A percentile compares a stretch with the other conserved stretches of the same genome.
These are phyloP conservation scores for Fusarium subglutinans DNA, from an alignment of 2,329 filamentous ascomycete species.

Conservation along the genomic window DNA sequence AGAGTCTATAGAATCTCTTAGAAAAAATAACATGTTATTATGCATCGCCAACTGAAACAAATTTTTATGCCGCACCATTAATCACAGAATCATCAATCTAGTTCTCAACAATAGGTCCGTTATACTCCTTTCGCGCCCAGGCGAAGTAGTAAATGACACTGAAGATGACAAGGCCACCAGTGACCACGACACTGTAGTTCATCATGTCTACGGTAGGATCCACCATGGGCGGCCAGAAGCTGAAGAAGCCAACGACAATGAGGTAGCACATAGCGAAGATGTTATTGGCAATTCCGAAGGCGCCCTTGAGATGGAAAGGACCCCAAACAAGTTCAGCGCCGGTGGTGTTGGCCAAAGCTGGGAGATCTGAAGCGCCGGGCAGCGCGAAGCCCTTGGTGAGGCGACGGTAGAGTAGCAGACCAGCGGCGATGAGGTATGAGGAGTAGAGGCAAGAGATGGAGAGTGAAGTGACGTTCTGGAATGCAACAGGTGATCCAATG, in stretches of 20 bases:
- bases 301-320: conserved; percentile 62
- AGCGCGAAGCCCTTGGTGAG: conserved; percentile 40
- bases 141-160: conserved; percentile 58
- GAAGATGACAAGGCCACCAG: conserved; percentile 53
- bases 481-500: conserved; percentile 45
- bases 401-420: conserved; percentile 44
- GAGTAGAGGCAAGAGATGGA: conserved; percentile 45
- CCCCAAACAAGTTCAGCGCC: conserved; percentile 57
- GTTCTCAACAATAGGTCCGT: conserved; percentile 53
- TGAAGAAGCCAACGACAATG: conserved; percentile 65
- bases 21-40: not conserved
- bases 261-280: conserved; percentile 62
- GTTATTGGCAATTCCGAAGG: conserved; percentile 63
- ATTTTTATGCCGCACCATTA: not conserved
- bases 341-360: conserved; percentile 43
- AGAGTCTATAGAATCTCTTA: not conserved
- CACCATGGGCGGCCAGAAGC: conserved; percentile 57
- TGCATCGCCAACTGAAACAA: not conserved
- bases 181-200: conserved; percentile 60
- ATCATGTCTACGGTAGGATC: conserved; percentile 48
- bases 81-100: not conserved
- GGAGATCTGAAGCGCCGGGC: conserved; percentile 36
- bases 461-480: conserved; percentile 45
- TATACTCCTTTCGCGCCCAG: conserved; percentile 54
- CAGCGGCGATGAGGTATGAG: conserved; percentile 45